Conservation (phyloP, 2,329 filamentous ascomycete genomes). For the Trichoderma harzianum region DNA sequence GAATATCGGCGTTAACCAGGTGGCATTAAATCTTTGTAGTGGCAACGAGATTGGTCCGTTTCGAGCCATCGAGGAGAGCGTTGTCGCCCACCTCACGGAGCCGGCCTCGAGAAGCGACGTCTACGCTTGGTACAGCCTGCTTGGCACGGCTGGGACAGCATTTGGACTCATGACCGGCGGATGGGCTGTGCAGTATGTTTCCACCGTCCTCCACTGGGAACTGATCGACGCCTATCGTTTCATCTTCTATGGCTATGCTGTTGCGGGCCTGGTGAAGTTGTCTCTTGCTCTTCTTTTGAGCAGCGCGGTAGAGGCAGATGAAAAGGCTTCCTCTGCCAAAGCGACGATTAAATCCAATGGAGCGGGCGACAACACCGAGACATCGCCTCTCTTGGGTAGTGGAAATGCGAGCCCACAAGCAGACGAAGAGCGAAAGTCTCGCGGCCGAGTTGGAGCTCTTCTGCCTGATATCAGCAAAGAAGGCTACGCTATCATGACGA, state of each 20-base stretch:
- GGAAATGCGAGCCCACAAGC: slow-evolving; percentile 13
- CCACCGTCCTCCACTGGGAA: slow-evolving; percentile 40
- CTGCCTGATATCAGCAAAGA: slow-evolving; percentile 56
- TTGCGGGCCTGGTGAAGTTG: slow-evolving; percentile 56
- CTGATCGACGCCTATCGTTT: slow-evolving; percentile 48
- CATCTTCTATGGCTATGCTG: slow-evolving; percentile 57
- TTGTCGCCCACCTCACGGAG: slow-evolving; percentile 53
- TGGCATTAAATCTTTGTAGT: slow-evolving; percentile 31
- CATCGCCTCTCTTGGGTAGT: slow-evolving; percentile 28
- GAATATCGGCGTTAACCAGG: background rate
- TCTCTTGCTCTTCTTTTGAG: slow-evolving; percentile 49
- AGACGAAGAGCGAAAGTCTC: background rate
- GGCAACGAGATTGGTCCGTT: slow-evolving; percentile 65
- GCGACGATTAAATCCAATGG: too few relatives aligned
- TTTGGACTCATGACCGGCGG: slow-evolving; percentile 58
- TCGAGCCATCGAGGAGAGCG: slow-evolving; percentile 59
- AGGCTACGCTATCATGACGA: slow-evolving; percentile 53
- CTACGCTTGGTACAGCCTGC: slow-evolving; percentile 60
- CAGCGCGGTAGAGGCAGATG: slow-evolving; percentile 41
- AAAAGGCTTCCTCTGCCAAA: background rate
- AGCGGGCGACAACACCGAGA: slow-evolving; percentile 18
- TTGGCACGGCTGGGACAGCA: slow-evolving; percentile 58
- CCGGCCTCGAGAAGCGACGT: slow-evolving; percentile 49
- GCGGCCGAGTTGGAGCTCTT: slow-evolving; percentile 27
- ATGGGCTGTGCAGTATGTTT: slow-evolving; percentile 54